Evolutionary conservation across 805 yeast species (phyloP).

Genomic region (Metschnikowia santaceciliae): DNA sequence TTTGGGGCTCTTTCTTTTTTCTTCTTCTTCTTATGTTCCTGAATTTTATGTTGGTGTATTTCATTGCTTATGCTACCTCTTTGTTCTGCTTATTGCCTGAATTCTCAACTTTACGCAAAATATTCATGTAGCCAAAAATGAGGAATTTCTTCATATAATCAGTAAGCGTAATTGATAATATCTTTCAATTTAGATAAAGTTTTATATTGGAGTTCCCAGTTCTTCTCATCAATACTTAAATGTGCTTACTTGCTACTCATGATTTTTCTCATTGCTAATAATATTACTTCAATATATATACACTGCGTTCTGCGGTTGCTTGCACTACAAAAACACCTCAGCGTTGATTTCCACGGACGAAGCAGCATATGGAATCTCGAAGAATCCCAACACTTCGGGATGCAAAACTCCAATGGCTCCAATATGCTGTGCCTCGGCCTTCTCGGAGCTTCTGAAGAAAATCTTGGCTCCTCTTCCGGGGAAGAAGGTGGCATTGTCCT

Average conservation of each 20-base stretch:
- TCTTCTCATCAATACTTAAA: no score
- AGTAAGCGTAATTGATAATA: no score
- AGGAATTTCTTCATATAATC: no score
- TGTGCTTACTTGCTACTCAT: not conserved
- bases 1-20: no score
- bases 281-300: not conserved
- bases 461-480: conserved; percentile 97
- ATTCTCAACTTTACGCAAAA: no score
- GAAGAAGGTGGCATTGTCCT: conserved; percentile 70
- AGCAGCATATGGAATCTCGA: conserved; percentile 91
- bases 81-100: no score
- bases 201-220: no score
- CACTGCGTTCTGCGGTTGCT: conserved; percentile 1
- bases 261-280: not conserved
- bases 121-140: no score
- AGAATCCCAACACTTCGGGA: conserved; percentile 83
- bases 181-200: no score
- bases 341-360: conserved; percentile 87
- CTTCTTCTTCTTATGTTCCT: no score
- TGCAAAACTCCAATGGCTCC: conserved; percentile 94
- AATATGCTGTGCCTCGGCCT: conserved; percentile 52
- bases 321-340: conserved; percentile 68
- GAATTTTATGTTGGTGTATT: no score
- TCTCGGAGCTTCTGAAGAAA: conserved; percentile 63
- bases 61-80: no score